Percentiles rank a stretch among this genome's conserved stretches.
These are phyloP conservation scores for Immersiella caudata DNA, from an alignment of 495 filamentous ascomycete genomes.

Conservation along the genomic window DNA sequence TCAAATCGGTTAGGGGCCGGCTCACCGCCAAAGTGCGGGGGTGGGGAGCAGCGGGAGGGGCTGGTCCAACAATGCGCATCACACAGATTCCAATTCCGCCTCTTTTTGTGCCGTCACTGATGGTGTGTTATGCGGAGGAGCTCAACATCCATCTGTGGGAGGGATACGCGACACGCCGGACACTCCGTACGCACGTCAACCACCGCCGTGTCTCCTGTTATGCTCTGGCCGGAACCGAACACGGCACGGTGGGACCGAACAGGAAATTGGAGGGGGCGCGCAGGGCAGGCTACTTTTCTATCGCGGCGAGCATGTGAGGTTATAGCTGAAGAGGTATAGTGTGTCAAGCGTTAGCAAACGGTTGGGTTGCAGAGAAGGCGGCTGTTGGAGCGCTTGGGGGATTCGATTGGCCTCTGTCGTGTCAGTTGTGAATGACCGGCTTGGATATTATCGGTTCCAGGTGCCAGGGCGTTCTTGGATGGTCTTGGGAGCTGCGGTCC, in stretches of 20 bases:
- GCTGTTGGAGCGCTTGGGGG: background rate
- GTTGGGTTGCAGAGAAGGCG: slow-evolving; percentile 6
- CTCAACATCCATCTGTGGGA: background rate
- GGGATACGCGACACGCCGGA: background rate
- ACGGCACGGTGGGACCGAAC: background rate
- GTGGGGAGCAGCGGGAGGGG: background rate
- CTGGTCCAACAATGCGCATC: background rate
- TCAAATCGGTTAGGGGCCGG: background rate
- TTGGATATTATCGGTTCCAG: slow-evolving; percentile 7
- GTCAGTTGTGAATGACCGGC: background rate
- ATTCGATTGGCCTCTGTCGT: background rate
- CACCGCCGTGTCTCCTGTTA: slow-evolving; percentile 3
- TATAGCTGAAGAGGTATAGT: slow-evolving; percentile 6
- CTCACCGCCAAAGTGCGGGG: background rate
- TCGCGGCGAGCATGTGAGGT: slow-evolving; percentile 9
- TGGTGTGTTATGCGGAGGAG: background rate
- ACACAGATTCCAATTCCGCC: background rate
- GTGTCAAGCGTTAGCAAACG: background rate
- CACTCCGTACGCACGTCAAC: background rate
- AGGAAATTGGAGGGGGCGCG: background rate
- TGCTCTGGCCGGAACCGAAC: background rate
- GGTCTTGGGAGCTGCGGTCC: background rate
- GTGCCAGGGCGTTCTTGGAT: background rate
- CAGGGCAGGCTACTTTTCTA: background rate
- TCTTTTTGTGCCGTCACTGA: background rate